Base-by-base conservation (phyloP, 345 rosid species). In the Hibiscus mutabilis region DNA sequence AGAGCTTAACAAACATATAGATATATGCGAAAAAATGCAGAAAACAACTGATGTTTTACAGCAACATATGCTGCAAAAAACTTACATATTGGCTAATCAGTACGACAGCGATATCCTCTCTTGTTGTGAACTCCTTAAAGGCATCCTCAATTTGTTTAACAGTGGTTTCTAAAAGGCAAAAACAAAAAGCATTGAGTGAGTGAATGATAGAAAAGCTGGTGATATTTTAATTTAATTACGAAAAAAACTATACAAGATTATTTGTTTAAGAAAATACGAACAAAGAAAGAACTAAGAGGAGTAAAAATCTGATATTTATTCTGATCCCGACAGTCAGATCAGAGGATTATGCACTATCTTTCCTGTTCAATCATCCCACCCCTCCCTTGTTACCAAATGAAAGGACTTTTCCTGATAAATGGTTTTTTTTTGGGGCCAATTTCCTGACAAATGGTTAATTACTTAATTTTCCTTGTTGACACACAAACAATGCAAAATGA, bases 81-180 rank as follows among this genome's bases (percentile, higher is more conserved):
- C 97, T 85, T 83, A 92, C 97, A 66, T 84, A 88, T 86, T 92
- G 66, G 47, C 47, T 61, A 61, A 61, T 61, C 47, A 61, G 47
- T 12, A 61, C 25, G 1, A 61, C 47, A 61, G 66, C 66, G 58
- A 92, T 86, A 68, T 92, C 97, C 68, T 90, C 96, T 73, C 86
- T 88, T 10, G 93, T 24, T 14, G 91, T 87, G 83, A 88, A 92
- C 79, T 90, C 93, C 75, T 88, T 89, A 78, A 92, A 92, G 66
- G 97, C 82, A 72, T 90, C 97, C 81, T 92, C 97, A 73, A 86
- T 90, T 33, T 83, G 84, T 79, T 91, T 89, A 75, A 92, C 89
- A 5, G 97, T 86, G 71, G 96, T 92, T 82, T 88, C 97, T 92
- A 67, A 56, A 72, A 58, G 63, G 37, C 52, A 75, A 64, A 58